Evolutionary conservation across 352 stramenopile species (phyloP).

Genomic region (Thraustotheca clavata): DNA sequence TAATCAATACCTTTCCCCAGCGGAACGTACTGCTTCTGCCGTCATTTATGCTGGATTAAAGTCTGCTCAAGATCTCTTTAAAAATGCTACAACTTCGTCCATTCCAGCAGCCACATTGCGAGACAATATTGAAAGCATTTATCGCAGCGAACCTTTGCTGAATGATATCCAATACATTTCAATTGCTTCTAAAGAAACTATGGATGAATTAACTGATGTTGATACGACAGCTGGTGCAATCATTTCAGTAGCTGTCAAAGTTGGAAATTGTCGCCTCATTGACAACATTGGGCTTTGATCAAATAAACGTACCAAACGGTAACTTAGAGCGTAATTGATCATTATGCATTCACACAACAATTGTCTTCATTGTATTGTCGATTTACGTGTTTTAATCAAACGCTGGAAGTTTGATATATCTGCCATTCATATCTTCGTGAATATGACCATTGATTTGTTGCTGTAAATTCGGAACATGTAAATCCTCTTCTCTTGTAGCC

Average conservation of each 20-base stretch:
- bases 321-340: too few species aligned
- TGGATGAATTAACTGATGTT: constrained; percentile 87
- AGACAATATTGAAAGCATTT: constrained; percentile 39
- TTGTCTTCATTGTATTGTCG: too few species aligned
- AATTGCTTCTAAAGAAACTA: constrained; percentile 90
- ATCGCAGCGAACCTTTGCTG: constrained; percentile 85
- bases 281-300: constrained; percentile 91
- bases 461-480: too few species aligned
- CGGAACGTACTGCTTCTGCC: constrained; percentile 81
- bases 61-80: constrained; percentile 41
- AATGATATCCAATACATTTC: constrained; percentile 94
- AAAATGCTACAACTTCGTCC: constrained; percentile 16
- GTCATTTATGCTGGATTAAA: constrained; percentile 83
- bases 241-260: constrained; percentile 91
- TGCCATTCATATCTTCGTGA: too few species aligned
- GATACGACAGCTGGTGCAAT: constrained; percentile 61
- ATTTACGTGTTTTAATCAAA: too few species aligned
- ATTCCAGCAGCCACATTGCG: constrained; percentile 33
- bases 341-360: too few species aligned
- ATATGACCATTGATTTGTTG: too few species aligned
- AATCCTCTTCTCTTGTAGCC: too few species aligned
- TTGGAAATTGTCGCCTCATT: constrained; percentile 95
- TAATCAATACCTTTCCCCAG: constrained; percentile 94
- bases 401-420: too few species aligned
- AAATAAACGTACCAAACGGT: too few species aligned